phyloP scores from a whole-genome alignment of 495 filamentous ascomycete species.

The Penicillium longicatenatum region DNA sequence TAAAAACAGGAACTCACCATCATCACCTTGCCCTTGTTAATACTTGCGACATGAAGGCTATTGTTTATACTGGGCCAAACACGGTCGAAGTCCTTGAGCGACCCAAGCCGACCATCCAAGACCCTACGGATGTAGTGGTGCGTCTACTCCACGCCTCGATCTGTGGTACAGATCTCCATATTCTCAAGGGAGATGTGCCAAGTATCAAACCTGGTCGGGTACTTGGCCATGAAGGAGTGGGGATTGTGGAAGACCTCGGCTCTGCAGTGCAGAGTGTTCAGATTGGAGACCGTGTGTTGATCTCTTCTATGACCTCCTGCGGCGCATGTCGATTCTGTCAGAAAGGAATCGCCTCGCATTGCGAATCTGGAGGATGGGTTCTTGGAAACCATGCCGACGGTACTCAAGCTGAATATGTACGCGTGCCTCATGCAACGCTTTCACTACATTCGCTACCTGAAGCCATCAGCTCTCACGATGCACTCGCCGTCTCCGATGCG shows the following conservation, averaged over 20 bases:
- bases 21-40: background rate
- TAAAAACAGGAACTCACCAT: background rate
- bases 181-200: constrained; percentile 68
- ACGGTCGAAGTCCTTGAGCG: constrained; percentile 47
- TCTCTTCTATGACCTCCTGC: constrained; percentile 44
- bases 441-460: constrained; percentile 41
- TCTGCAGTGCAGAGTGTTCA: constrained; percentile 50
- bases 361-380: constrained; percentile 42
- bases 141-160: constrained; percentile 77
- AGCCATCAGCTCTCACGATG: constrained; percentile 34
- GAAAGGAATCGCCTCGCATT: constrained; percentile 39
- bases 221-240: constrained; percentile 82
- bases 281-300: constrained; percentile 45
- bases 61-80: constrained; percentile 33
- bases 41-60: constrained; percentile 30
- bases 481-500: constrained; percentile 50
- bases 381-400: constrained; percentile 49
- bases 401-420: constrained; percentile 53
- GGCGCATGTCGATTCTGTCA: constrained; percentile 44
- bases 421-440: constrained; percentile 46
- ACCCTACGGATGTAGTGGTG: constrained; percentile 74
- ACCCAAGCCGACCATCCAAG: constrained; percentile 65
- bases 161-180: constrained; percentile 80
- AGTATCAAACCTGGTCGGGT: constrained; percentile 74
- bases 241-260: constrained; percentile 73